These are phyloP conservation scores for Termitomyces eurrhizus DNA, from an alignment of 768 basidiomycete species.

Conservation along the genomic window DNA sequence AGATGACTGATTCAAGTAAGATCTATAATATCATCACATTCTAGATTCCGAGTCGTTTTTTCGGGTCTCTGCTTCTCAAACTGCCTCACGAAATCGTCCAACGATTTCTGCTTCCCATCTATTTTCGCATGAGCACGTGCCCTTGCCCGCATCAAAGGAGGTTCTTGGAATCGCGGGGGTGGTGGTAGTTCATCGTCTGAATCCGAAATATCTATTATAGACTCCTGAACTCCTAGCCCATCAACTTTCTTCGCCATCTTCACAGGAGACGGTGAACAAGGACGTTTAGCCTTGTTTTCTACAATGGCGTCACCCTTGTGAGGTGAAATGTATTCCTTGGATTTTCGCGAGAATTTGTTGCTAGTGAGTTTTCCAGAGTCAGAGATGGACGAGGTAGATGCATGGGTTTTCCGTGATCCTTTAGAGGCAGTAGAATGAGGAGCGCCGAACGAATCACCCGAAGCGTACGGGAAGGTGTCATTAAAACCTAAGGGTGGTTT, in stretches of 20 bases:
- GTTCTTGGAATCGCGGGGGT: neutral
- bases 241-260: neutral
- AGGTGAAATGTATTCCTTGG: conserved; percentile 15
- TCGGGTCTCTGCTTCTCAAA: neutral
- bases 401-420: conserved; percentile 5
- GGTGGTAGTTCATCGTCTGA: conserved; percentile 23
- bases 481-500: neutral
- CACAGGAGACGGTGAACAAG: conserved; percentile 9
- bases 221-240: neutral
- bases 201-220: conserved; percentile 36
- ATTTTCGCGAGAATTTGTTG: conserved; percentile 20
- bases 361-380: conserved; percentile 14
- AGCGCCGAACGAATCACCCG: conserved; percentile 9
- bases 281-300: neutral
- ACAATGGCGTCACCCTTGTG: neutral
- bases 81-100: conserved; percentile 4
- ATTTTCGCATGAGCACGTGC: conserved; percentile 7
- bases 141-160: conserved; percentile 15
- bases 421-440: neutral
- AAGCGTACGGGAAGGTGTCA: conserved; percentile 12
- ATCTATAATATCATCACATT: conserved; percentile 15
- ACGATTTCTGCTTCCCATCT: conserved; percentile 4
- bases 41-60: neutral
- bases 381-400: conserved; percentile 14
- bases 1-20: conserved; percentile 7